These are phyloP conservation scores for Aspergillus incahuasiensis DNA, from an alignment of 495 filamentous ascomycete genomes.

Conservation along the genomic window DNA sequence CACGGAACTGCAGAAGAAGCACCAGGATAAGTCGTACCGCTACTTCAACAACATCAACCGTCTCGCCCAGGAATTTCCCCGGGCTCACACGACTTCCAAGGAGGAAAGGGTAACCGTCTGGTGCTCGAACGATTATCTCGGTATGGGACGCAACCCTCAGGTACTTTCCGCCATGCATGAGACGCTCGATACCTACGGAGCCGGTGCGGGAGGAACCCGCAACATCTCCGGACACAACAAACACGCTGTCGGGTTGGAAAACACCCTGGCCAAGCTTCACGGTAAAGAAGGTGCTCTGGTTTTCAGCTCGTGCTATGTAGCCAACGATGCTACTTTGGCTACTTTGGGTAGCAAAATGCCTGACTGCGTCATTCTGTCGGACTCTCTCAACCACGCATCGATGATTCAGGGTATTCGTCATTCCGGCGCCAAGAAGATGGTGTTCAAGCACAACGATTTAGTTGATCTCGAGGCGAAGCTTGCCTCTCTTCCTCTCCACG, in stretches of 20 bases:
- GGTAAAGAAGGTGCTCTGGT: conserved; percentile 90
- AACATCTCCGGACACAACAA: conserved; percentile 98
- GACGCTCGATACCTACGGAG: conserved; percentile 90
- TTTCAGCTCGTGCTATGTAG: conserved; percentile 95
- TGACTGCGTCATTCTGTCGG: conserved; percentile 91
- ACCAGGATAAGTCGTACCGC: conserved; percentile 98
- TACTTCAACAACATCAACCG: conserved; percentile 99
- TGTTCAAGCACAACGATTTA: conserved; percentile 97
- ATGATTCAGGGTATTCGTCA: conserved; percentile 99
- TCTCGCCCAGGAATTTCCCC: conserved; percentile 91
- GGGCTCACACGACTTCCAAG: conserved; percentile 78
- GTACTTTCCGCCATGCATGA: conserved; percentile 91
- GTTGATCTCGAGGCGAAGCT: conserved; percentile 86
- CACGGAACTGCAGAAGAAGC: conserved; percentile 90
- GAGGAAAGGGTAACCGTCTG: conserved; percentile 95
- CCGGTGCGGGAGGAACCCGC: conserved; percentile 89
- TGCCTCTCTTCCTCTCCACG: conserved; percentile 72
- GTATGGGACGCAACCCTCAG: conserved; percentile 88
- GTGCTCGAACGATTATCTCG: conserved; percentile 98
- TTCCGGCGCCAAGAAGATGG: conserved; percentile 91
- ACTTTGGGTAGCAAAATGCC: conserved; percentile 94
- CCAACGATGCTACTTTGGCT: conserved; percentile 95
- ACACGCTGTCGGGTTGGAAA: conserved; percentile 83
- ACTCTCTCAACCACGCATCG: conserved; percentile 93
- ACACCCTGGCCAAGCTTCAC: conserved; percentile 79